Evolutionary conservation across 2,329 filamentous ascomycete species (phyloP).

Genomic region (Diaporthe citrichinensis): DNA sequence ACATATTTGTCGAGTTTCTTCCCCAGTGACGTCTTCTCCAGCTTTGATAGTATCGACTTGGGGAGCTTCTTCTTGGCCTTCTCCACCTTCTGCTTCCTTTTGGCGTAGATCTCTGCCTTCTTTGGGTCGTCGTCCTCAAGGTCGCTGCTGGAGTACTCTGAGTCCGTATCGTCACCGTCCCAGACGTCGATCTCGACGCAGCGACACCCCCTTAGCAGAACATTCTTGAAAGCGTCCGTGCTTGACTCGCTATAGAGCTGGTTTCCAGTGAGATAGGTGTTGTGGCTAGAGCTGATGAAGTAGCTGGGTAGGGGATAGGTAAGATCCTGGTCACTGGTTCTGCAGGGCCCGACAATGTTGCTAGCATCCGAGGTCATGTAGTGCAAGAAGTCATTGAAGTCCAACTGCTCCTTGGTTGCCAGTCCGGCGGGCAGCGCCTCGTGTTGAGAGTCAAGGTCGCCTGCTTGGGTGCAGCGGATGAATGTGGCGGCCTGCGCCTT

Average conservation of each 20-base stretch:
- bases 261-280: slow-evolving; percentile 91
- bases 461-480: slow-evolving; percentile 61
- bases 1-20: slow-evolving; percentile 57
- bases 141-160: slow-evolving; percentile 70
- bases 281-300: slow-evolving; percentile 95
- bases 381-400: slow-evolving; percentile 64
- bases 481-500: slow-evolving; percentile 62
- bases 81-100: slow-evolving; percentile 72
- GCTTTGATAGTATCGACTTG: slow-evolving; percentile 57
- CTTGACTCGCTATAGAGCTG: slow-evolving; percentile 90
- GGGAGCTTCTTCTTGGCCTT: slow-evolving; percentile 73
- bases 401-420: slow-evolving; percentile 54
- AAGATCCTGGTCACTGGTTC: slow-evolving; percentile 61
- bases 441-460: slow-evolving; percentile 43
- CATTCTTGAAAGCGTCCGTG: slow-evolving; percentile 88
- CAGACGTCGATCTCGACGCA: slow-evolving; percentile 97
- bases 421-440: slow-evolving; percentile 48
- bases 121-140: slow-evolving; percentile 67
- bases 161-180: slow-evolving; percentile 84
- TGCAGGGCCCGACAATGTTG: slow-evolving; percentile 56
- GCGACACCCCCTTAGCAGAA: slow-evolving; percentile 85
- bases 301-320: slow-evolving; percentile 89
- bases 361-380: slow-evolving; percentile 69
- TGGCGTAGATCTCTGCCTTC: slow-evolving; percentile 65
- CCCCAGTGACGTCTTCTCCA: slow-evolving; percentile 64